A percentile compares a stretch with the other conserved stretches of the same genome.
Evolutionary conservation across 495 filamentous ascomycete species (phyloP).

Genomic region (Glonium stellatum): DNA sequence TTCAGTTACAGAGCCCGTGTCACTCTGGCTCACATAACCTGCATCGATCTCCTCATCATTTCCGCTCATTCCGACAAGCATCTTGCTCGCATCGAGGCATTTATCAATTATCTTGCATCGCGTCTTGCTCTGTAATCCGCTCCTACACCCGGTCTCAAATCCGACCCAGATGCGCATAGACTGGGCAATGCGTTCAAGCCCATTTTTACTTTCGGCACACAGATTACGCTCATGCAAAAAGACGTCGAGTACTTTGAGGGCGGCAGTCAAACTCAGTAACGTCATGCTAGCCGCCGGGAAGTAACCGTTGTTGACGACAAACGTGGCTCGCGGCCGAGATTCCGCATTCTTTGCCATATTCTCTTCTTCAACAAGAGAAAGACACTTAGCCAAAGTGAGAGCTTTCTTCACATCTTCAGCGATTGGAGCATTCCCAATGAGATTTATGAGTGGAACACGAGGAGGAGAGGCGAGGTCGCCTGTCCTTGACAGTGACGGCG

Average conservation of each 20-base stretch:
- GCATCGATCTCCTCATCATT: conserved; percentile 21
- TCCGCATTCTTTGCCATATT: conserved; percentile 29
- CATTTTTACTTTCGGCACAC: conserved; percentile 11
- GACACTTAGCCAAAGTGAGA: conserved; percentile 74
- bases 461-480: neutral
- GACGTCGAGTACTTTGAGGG: conserved; percentile 62
- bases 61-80: conserved; percentile 20
- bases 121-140: conserved; percentile 24
- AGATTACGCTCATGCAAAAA: conserved; percentile 9
- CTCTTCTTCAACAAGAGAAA: conserved; percentile 52
- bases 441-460: conserved; percentile 25
- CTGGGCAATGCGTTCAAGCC: conserved; percentile 31
- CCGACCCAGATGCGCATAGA: conserved; percentile 36
- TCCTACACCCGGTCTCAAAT: conserved; percentile 24
- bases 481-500: conserved; percentile 33
- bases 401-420: conserved; percentile 62
- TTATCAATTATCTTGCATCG: conserved; percentile 10
- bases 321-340: conserved; percentile 17
- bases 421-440: conserved; percentile 32
- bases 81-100: conserved; percentile 23
- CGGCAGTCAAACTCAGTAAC: conserved; percentile 70
- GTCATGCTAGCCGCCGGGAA: conserved; percentile 43
- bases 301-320: conserved; percentile 25
- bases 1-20: neutral
- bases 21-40: conserved; percentile 30